Conservation (phyloP, 805 yeast genomes). For the Lipomyces sp. region DNA sequence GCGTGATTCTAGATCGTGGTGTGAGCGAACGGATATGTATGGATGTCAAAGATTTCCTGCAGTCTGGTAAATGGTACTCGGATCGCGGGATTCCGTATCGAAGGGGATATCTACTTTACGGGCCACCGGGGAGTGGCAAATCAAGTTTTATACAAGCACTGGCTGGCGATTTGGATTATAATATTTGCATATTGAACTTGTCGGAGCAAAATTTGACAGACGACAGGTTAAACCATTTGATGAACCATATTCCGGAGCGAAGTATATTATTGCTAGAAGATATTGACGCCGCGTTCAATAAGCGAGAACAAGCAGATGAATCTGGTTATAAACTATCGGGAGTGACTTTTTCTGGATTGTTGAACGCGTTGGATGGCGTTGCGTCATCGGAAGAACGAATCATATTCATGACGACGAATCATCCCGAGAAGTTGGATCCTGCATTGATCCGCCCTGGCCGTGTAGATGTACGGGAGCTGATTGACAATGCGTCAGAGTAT, state of each 20-base stretch:
- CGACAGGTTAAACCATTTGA: slow-evolving; percentile 88
- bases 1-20: slow-evolving; percentile 82
- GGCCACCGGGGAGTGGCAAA: slow-evolving; percentile 98
- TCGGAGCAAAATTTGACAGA: slow-evolving; percentile 92
- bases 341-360: slow-evolving; percentile 91
- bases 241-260: slow-evolving; percentile 94
- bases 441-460: slow-evolving; percentile 95
- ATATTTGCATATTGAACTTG: slow-evolving; percentile 88
- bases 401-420: slow-evolving; percentile 98
- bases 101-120: slow-evolving; percentile 89
- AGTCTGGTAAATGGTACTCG: slow-evolving; percentile 87
- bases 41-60: slow-evolving; percentile 81
- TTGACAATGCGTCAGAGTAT: slow-evolving; percentile 83
- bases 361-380: slow-evolving; percentile 95
- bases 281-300: slow-evolving; percentile 92
- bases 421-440: slow-evolving; percentile 90
- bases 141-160: slow-evolving; percentile 94
- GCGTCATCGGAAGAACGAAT: slow-evolving; percentile 96
- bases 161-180: slow-evolving; percentile 95
- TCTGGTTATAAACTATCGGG: slow-evolving; percentile 76
- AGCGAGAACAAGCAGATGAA: slow-evolving; percentile 75
- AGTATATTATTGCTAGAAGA: slow-evolving; percentile 86
- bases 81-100: slow-evolving; percentile 97
- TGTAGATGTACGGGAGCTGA: slow-evolving; percentile 78
- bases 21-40: slow-evolving; percentile 65